Evolutionary conservation across 441 rosid genomes (phyloP).

Genomic region (Pelargonium fulgidum): DNA sequence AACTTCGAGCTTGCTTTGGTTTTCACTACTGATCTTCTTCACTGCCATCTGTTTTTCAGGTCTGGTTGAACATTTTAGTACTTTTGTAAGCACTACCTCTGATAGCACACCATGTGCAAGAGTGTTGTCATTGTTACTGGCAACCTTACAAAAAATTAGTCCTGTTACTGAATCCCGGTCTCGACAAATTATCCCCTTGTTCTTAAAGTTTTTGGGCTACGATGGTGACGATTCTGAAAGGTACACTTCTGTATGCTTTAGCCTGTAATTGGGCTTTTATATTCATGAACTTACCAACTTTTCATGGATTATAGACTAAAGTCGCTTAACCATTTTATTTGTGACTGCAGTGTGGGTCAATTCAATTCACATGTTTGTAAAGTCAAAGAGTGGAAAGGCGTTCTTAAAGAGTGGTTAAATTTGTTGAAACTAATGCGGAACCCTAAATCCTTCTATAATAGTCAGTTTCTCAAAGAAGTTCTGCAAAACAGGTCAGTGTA

Average conservation of each 20-base stretch:
- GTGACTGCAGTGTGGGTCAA: slow-evolving; percentile 53
- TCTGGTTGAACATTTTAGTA: slow-evolving; percentile 46
- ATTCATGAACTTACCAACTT: background rate
- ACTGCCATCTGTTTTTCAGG: slow-evolving; percentile 43
- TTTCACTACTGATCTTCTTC: background rate
- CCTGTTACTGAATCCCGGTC: slow-evolving; percentile 62
- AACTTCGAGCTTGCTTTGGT: background rate
- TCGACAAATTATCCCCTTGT: slow-evolving; percentile 60
- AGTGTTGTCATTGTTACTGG: slow-evolving; percentile 58
- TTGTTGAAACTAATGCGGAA: slow-evolving; percentile 71
- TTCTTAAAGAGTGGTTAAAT: slow-evolving; percentile 82
- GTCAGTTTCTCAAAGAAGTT: slow-evolving; percentile 68
- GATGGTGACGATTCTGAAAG: slow-evolving; percentile 40
- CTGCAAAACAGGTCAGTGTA: slow-evolving; percentile 61
- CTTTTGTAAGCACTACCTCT: slow-evolving; percentile 43
- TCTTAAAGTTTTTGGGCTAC: slow-evolving; percentile 81
- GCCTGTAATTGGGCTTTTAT: background rate
- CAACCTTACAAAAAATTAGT: slow-evolving; percentile 62
- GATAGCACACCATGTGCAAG: slow-evolving; percentile 48
- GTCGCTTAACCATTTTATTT: slow-evolving; percentile 16
- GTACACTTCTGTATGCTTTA: slow-evolving; percentile 32
- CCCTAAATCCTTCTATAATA: slow-evolving; percentile 48
- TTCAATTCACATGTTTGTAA: slow-evolving; percentile 46
- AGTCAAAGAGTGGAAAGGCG: slow-evolving; percentile 73
- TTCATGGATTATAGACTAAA: background rate